Base-by-base conservation (phyloP, 495 filamentous ascomycete genomes). In the Penicillium silybi region DNA sequence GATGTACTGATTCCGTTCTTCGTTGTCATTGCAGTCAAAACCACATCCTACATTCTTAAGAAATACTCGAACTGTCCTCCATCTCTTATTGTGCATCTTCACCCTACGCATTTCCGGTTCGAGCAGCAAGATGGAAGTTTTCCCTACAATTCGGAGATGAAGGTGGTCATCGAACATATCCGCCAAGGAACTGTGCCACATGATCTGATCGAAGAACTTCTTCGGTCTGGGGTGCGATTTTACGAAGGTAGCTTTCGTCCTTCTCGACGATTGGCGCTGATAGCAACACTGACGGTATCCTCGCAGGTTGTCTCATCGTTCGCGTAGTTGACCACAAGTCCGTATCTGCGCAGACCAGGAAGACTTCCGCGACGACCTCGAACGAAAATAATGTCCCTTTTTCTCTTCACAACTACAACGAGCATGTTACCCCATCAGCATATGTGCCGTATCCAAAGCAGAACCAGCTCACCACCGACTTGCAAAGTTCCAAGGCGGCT, bases 41-140 rank as follows among this genome's bases (percentile, higher is more conserved):
- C 83, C 23, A 81, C 84, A 19, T 65, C 76, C 4, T 87, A 95
- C 61, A 89, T 98, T 41, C 80, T 98, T 2, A 83, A 80, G 59
- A 96, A 92, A 72, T 95, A 84, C 67, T 71, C 77, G 4, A 91
- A 85, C 57, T 74, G 73, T 9, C 81, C 81, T 11, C 92, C 95
- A 0, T 96, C 90, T 10, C 73, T 97, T 8, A 83, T 91, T 38
- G 70, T 99, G 32, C 91, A 97, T 69, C 72, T 99, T 1, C 84
- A 96, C 63, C 80, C 83, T 3, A 87, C 78, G 4, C 83, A 96
- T 70, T 97, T 95, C 64, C 86, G 89, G 43, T 95, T 99, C 67
- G 93, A 97, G 56, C 83, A 90, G 53, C 92, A 96, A 71, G 90
- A 97, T 67, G 90, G 92, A 54, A 88, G 85, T 63, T 96, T 96